A percentile compares a stretch with the other conserved stretches of the same genome.
Conservation (phyloP, 768 basidiomycete genomes). For the Galerina sulciceps region DNA sequence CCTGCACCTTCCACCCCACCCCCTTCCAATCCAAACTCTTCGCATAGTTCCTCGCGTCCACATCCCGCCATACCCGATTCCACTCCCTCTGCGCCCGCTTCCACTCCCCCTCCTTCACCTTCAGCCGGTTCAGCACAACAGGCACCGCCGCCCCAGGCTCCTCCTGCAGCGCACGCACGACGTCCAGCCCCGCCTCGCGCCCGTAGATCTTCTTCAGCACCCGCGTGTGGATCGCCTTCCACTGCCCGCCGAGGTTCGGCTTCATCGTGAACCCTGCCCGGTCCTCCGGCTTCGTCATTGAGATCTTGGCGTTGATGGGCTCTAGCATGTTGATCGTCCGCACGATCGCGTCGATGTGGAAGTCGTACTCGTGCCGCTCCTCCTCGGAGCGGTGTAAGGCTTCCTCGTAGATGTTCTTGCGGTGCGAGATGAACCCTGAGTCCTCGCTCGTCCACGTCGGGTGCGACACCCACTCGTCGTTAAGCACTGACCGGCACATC, state of each 20-base stretch:
- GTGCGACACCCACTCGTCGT: slow-evolving; percentile 98
- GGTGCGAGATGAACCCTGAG: slow-evolving; percentile 85
- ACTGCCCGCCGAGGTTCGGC: slow-evolving; percentile 83
- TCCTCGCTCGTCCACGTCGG: slow-evolving; percentile 96
- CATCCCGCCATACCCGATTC: slow-evolving; percentile 99
- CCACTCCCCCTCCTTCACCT: slow-evolving; percentile 99
- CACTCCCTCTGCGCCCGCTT: slow-evolving; percentile 96
- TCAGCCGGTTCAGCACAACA: slow-evolving; percentile 84
- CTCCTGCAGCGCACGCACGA: slow-evolving; percentile 91
- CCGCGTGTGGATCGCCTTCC: slow-evolving; percentile 90
- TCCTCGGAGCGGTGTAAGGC: slow-evolving; percentile 96
- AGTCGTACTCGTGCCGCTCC: slow-evolving; percentile 98
- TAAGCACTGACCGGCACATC: slow-evolving; percentile 94
- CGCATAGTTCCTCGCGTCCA: slow-evolving; percentile 91
- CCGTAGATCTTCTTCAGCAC: slow-evolving; percentile 98
- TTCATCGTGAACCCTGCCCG: slow-evolving; percentile 83
- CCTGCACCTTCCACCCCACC: slow-evolving; percentile 85
- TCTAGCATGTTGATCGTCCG: slow-evolving; percentile 92
- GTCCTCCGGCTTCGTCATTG: slow-evolving; percentile 78
- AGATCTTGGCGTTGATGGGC: slow-evolving; percentile 88
- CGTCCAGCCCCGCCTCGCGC: slow-evolving; percentile 78
- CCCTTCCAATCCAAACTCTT: slow-evolving; percentile 95
- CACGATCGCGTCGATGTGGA: slow-evolving; percentile 94
- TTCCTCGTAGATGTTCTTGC: slow-evolving; percentile 97
- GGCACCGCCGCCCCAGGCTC: slow-evolving; percentile 87